Percentiles rank a stretch among this genome's conserved stretches.
These are phyloP conservation scores for Xylariaceae sp. DNA, from an alignment of 2,329 filamentous ascomycete species.

Conservation along the genomic window DNA sequence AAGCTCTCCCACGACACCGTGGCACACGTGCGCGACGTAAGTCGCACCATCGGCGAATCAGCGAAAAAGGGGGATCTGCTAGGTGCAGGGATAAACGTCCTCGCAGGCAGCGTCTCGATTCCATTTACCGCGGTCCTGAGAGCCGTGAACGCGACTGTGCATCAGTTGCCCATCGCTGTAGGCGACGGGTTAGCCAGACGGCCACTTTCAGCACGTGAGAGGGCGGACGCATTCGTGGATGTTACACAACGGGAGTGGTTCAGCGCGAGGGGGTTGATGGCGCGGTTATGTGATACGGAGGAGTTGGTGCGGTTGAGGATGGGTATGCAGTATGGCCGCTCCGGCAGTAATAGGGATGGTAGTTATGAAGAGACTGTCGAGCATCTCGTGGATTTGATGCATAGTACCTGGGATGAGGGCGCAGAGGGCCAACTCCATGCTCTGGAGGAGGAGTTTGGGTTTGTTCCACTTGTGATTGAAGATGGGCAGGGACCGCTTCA, in stretches of 20 bases:
- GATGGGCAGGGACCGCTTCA: slow-evolving; percentile 1
- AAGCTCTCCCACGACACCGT: slow-evolving; percentile 35
- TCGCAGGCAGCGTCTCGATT: slow-evolving; percentile 37
- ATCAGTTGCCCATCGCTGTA: slow-evolving; percentile 34
- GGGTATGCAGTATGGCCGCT: background rate
- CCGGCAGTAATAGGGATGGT: background rate
- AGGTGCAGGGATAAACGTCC: slow-evolving; percentile 33
- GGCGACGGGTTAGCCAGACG: slow-evolving; percentile 33
- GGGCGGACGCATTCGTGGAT: slow-evolving; percentile 38
- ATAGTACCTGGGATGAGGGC: background rate
- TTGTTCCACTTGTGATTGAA: slow-evolving; percentile 10
- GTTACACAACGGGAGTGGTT: slow-evolving; percentile 44
- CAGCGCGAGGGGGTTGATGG: slow-evolving; percentile 32
- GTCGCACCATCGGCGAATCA: slow-evolving; percentile 33
- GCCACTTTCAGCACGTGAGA: slow-evolving; percentile 39
- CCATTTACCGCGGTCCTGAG: slow-evolving; percentile 37
- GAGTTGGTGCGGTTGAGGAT: slow-evolving; percentile 8
- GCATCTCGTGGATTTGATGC: slow-evolving; percentile 6
- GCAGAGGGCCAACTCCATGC: slow-evolving; percentile 7
- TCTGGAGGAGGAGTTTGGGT: slow-evolving; percentile 8
- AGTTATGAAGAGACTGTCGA: background rate
- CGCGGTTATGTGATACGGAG: slow-evolving; percentile 3
- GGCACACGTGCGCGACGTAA: slow-evolving; percentile 35
- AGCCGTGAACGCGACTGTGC: slow-evolving; percentile 33
- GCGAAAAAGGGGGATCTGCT: slow-evolving; percentile 39